Evolutionary conservation across 2,329 filamentous ascomycete genomes (phyloP).

Genomic region (Aspergillus glaucus): DNA sequence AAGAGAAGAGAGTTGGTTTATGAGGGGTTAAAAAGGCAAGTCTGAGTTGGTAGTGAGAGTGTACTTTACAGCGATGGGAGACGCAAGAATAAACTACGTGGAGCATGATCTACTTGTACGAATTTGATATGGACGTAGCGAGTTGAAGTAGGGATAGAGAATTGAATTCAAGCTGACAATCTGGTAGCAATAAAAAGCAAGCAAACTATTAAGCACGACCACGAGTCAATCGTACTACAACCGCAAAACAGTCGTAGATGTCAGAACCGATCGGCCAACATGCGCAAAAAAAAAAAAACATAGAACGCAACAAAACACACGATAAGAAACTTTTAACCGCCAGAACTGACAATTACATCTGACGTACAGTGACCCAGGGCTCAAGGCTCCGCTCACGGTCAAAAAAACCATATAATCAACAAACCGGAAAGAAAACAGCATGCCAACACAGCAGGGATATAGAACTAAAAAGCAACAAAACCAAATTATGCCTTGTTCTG

Average conservation of each 20-base stretch:
- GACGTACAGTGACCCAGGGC: conserved; percentile 23
- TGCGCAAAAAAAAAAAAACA: conserved; percentile 8
- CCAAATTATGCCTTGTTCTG: conserved; percentile 13
- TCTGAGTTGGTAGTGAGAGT: conserved; percentile 22
- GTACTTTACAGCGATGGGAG: neutral
- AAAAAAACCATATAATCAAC: conserved; percentile 14
- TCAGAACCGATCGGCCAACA: conserved; percentile 42
- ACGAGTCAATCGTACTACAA: conserved; percentile 43
- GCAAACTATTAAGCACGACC: conserved; percentile 26
- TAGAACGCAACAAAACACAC: conserved; percentile 1
- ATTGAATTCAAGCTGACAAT: neutral
- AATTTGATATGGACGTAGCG: too few relatives aligned
- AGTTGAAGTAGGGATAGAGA: neutral
- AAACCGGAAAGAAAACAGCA: neutral
- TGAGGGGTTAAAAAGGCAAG: conserved; percentile 28
- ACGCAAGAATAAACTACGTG: neutral
- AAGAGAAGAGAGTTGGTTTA: conserved; percentile 4
- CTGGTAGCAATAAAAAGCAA: conserved; percentile 8
- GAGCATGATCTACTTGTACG: neutral
- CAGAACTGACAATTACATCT: conserved; percentile 18
- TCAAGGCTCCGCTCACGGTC: conserved; percentile 31
- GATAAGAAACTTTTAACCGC: conserved; percentile 25
- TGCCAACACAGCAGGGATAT: conserved; percentile 12
- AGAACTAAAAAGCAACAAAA: conserved; percentile 3
- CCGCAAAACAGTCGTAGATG: conserved; percentile 27